Base-by-base conservation (phyloP, 73 alveolate genomes). In the Blepharisma japonicum region DNA sequence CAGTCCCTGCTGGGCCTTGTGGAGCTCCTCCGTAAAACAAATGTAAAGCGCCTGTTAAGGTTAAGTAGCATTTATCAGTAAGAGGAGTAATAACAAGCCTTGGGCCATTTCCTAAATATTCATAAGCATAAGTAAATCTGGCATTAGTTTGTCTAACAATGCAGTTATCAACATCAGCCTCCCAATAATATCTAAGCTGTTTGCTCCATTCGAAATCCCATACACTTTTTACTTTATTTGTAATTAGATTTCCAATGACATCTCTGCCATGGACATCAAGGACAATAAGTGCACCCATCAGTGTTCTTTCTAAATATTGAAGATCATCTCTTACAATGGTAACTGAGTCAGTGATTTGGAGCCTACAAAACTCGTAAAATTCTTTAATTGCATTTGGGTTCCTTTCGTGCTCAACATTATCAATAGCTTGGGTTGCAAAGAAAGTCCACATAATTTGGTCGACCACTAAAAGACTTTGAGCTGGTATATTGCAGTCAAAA, bases 201-300 rank as follows among this genome's bases (percentile, higher is more conserved):
- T 97, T 94, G 51, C 93, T 89, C 99, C 99, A 97, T 56, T 94
- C 98, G 56, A 97, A 96, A 56, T 88, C 97, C 82, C 82, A 79
- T 6, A 78, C 68, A 51, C 87, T 71, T 78, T 79, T 83, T 38
- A 81, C 77, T 76, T 88, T 81, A 74, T 77, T 89, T 38, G 81
- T 72, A 56, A 89, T 89, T 97, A 95, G 92, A 46, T 90, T 89
- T 45, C 90, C 90, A 14, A 97, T 98, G 38, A 97, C 99, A 86
- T 94, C 99, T 88, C 99, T 89, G 55, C 98, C 99, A 85, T 97
- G 99, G 61, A 97, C 98, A 95, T 97, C 98, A 6, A 95, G 86
- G 68, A 94, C 97, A 88, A 97, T 97, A 70, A 97, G 87, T 46
- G 99, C 98, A 56, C 98, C 99, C 95, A 97, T 95, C 55, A 93